Evolutionary conservation across 805 yeast genomes (phyloP).

Genomic region (Metschnikowia sp.): DNA sequence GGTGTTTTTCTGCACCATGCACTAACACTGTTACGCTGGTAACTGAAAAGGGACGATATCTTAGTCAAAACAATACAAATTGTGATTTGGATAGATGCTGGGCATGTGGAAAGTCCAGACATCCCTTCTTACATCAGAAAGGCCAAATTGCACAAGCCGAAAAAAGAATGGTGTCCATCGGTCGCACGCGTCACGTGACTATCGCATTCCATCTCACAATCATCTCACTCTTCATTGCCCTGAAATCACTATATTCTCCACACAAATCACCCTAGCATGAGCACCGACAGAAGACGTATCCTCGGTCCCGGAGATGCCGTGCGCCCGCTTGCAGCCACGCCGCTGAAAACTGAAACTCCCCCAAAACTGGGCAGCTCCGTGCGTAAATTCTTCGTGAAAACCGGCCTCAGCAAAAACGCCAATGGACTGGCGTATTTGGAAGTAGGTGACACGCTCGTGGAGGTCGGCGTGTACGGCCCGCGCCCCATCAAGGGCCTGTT

Average conservation of each 20-base stretch:
- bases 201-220: no score
- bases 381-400: constrained; percentile 50
- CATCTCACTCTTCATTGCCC: no score
- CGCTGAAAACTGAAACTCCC: constrained; percentile 1
- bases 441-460: constrained; percentile 54
- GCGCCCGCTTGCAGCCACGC: constrained; percentile 23
- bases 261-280: constrained; percentile 11
- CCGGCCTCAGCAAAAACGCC: constrained; percentile 65
- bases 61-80: no score
- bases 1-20: no score
- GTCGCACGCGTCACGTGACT: no score
- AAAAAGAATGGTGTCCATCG: no score
- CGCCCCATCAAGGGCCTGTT: constrained; percentile 78
- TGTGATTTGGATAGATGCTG: no score
- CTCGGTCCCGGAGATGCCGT: constrained; percentile 73
- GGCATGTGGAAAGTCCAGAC: no score
- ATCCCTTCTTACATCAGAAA: no score
- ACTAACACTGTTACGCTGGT: no score
- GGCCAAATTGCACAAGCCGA: no score
- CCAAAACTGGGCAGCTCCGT: constrained; percentile 1
- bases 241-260: not conserved
- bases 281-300: constrained; percentile 79
- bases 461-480: constrained; percentile 83
- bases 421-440: constrained; percentile 85
- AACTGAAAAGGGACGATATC: no score